A percentile compares a stretch with the other conserved stretches of the same genome.
phyloP scores from a whole-genome alignment of 352 stramenopile genomes.

The Globisporangium splendens region DNA sequence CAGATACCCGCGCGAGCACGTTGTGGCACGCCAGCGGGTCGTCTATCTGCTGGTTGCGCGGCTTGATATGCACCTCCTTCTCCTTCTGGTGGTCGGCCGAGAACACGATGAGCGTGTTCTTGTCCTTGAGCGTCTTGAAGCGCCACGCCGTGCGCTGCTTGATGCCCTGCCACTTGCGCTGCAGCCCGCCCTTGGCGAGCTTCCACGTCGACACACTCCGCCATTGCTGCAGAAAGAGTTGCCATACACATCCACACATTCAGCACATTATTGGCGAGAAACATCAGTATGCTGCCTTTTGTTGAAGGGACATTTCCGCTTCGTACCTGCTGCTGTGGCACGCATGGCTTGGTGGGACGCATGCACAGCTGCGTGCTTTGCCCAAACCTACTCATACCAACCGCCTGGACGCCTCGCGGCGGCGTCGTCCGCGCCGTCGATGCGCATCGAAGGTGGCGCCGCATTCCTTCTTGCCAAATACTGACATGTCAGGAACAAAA shows the following conservation, averaged over 20 bases:
- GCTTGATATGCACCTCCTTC: conserved; percentile 60
- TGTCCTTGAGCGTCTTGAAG: conserved; percentile 78
- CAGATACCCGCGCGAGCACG: conserved; percentile 53
- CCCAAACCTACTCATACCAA: background rate
- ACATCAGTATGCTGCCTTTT: no score
- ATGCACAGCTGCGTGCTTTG: background rate
- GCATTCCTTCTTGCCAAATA: conserved; percentile 3
- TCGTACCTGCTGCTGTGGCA: no score
- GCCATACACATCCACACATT: background rate
- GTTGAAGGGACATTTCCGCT: no score
- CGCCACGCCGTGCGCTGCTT: conserved; percentile 82
- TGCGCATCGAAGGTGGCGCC: conserved; percentile 2
- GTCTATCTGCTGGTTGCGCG: conserved; percentile 43
- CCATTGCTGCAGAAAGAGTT: conserved; percentile 7
- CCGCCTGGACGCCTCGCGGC: background rate
- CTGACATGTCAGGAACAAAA: background rate
- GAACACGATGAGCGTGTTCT: conserved; percentile 70
- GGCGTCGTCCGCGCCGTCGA: background rate
- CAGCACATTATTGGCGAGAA: no score
- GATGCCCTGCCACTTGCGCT: conserved; percentile 78
- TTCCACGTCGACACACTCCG: conserved; percentile 66
- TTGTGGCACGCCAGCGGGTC: conserved; percentile 77
- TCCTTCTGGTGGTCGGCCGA: conserved; percentile 68
- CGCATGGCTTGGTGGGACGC: background rate
- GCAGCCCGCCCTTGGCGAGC: conserved; percentile 64